Evolutionary conservation across 345 rosid species (phyloP), one percentile per base, ranked within the genome.

Genomic region (Pistacia integerrima): DNA sequence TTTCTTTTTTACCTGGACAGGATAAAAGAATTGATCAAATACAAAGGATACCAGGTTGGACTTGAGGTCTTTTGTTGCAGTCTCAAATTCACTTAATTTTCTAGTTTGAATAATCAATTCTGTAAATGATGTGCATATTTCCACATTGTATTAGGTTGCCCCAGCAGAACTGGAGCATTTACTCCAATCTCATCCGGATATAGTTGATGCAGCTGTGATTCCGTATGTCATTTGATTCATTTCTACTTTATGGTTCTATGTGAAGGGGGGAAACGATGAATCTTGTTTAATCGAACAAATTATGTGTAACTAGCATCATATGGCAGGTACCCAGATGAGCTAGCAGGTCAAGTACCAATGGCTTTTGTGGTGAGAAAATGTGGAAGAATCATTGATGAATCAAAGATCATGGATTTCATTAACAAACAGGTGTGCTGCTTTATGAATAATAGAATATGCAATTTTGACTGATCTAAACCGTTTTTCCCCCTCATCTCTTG

Each of bases 21-120:
- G 46, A 74, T 89, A 3, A 87, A 89, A 85, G 92, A 91, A 80
- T 61, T 89, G 38, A 91, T 91, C 81, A 91, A 89, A 75, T 91
- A 74, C 81, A 91, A 85, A 74, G 92, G 89, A 63, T 91, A 89
- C 73, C 92, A 86, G 94, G 94, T 90, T 74, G 4, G 52, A 11
- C 46, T 11, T 0, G 17, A 25, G 33, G 3, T 22, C 36, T 49
- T 67, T 25, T 30, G 41, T 18, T 76, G 38, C 17, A 16, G 12
- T 49, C 51, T 70, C 57, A 63, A 22, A 52, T n/a, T n/a, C 61
- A 62, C 44, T 54, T 1, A 11, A 9, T 17, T 33, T 49, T 17
- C 11, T 30, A 44, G 52, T 11, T 36, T 59, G 17, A 60, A 13
- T 69, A 38, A 55, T 25, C 57, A 25, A 8, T 33, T 8, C 11